Evolutionary conservation across 768 basidiomycete species (phyloP).

Genomic region (Russula abietina): DNA sequence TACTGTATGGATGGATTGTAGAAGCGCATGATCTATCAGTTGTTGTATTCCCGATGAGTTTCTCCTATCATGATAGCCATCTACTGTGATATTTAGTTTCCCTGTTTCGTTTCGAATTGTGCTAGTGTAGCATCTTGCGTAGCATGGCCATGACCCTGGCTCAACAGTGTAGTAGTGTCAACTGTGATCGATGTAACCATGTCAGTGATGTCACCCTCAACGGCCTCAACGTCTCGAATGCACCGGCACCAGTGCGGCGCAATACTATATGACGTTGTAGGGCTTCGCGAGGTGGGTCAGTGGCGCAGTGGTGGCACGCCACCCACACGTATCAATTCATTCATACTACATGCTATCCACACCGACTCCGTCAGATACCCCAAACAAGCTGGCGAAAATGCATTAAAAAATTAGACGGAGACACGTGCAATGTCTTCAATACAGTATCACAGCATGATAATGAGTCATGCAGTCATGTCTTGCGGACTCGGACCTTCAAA

Average conservation of each 20-base stretch:
- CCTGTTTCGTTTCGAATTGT: neutral
- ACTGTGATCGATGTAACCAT: too few species aligned
- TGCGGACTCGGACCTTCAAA: too few species aligned
- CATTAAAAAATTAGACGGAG: neutral
- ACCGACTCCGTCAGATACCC: neutral
- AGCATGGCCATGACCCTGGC: neutral
- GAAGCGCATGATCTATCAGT: constrained; percentile 17
- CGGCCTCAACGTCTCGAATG: too few species aligned
- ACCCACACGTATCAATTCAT: neutral
- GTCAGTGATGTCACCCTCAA: too few species aligned
- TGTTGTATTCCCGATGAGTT: constrained; percentile 11
- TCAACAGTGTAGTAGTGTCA: too few species aligned
- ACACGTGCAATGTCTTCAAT: too few species aligned
- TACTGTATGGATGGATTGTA: neutral
- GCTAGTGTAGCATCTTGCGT: too few species aligned
- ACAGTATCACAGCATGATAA: too few species aligned
- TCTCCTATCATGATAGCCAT: neutral
- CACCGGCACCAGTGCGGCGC: too few species aligned
- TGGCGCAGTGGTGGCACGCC: neutral
- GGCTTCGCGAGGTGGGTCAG: too few species aligned
- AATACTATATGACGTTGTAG: too few species aligned
- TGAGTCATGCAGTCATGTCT: too few species aligned
- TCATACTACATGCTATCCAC: neutral
- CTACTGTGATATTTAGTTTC: neutral
- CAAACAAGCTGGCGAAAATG: neutral